A percentile compares a stretch with the other conserved stretches of the same genome.
phyloP scores from a whole-genome alignment of 2,329 filamentous ascomycete genomes.

The Venturiaceae sp. region DNA sequence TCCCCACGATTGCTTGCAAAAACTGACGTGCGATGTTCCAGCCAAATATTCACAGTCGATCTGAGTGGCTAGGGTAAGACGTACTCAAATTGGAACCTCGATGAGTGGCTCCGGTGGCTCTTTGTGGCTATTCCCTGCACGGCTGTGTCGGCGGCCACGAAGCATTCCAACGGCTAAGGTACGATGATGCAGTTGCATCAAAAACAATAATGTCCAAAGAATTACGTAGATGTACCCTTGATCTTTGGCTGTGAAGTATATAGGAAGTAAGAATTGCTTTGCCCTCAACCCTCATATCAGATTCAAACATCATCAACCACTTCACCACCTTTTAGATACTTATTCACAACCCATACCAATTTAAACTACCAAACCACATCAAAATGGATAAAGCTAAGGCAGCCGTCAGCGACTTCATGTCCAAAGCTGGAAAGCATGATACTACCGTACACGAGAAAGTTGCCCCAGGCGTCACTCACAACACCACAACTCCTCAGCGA shows the following conservation, averaged over 20 bases:
- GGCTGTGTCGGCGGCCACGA: background rate
- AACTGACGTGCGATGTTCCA: background rate
- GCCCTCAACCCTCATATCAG: too few species aligned
- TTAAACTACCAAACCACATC: constrained; percentile 12
- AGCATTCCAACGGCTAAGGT: background rate
- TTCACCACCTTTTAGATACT: too few species aligned
- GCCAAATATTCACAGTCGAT: background rate
- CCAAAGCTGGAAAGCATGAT: constrained; percentile 50
- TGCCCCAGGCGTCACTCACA: constrained; percentile 49
- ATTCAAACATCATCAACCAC: too few species aligned
- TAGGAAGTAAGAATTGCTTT: background rate
- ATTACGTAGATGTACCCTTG: constrained; percentile 1
- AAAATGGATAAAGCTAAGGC: constrained; percentile 57
- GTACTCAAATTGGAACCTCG: background rate
- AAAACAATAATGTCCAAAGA: background rate
- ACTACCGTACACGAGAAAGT: constrained; percentile 49
- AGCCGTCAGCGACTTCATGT: constrained; percentile 50
- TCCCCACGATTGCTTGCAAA: background rate
- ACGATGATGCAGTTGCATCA: constrained; percentile 2
- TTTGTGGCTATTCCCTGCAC: background rate
- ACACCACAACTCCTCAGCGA: constrained; percentile 48
- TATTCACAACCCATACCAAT: constrained; percentile 1
- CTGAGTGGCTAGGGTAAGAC: background rate
- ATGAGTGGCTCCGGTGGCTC: background rate
- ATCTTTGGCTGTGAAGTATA: background rate